A percentile compares a stretch with the other conserved stretches of the same genome.
phyloP scores from a whole-genome alignment of 768 basidiomycete species.

The Lentinula sp. region DNA sequence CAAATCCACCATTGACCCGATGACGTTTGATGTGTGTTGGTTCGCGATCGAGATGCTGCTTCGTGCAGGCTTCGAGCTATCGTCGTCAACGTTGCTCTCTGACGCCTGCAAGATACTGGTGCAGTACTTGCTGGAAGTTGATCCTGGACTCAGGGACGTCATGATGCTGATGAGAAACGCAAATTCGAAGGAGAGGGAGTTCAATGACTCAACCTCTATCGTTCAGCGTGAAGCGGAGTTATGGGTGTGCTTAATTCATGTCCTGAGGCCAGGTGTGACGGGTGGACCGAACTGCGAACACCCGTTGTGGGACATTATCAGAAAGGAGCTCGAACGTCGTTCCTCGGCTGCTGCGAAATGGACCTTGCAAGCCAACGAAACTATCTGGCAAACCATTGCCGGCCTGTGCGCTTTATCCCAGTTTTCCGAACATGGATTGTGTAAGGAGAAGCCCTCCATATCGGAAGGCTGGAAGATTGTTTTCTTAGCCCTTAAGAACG shows the following conservation, averaged over 20 bases:
- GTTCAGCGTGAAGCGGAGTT: constrained; percentile 32
- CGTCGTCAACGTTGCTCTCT: background rate
- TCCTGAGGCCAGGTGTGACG: constrained; percentile 15
- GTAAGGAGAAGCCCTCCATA: constrained; percentile 19
- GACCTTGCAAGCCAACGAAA: constrained; percentile 50
- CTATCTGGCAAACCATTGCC: constrained; percentile 67
- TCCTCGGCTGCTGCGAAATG: constrained; percentile 17
- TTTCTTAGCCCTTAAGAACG: constrained; percentile 11
- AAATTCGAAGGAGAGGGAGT: background rate
- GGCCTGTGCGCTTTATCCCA: constrained; percentile 72
- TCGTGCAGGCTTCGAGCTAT: background rate
- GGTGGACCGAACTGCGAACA: background rate
- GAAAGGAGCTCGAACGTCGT: constrained; percentile 22
- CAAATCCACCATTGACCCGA: constrained; percentile 25
- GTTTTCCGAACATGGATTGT: constrained; percentile 53
- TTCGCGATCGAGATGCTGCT: constrained; percentile 54
- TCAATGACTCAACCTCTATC: background rate
- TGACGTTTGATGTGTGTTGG: constrained; percentile 51
- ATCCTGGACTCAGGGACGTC: constrained; percentile 1
- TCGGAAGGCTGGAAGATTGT: background rate
- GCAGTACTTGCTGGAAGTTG: background rate
- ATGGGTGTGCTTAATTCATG: constrained; percentile 49
- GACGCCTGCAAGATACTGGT: background rate
- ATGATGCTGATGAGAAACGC: constrained; percentile 1
- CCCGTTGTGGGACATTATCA: constrained; percentile 40